These are phyloP conservation scores for Polysphondylium violaceum DNA, from an alignment of 78 protist species.

Conservation along the genomic window DNA sequence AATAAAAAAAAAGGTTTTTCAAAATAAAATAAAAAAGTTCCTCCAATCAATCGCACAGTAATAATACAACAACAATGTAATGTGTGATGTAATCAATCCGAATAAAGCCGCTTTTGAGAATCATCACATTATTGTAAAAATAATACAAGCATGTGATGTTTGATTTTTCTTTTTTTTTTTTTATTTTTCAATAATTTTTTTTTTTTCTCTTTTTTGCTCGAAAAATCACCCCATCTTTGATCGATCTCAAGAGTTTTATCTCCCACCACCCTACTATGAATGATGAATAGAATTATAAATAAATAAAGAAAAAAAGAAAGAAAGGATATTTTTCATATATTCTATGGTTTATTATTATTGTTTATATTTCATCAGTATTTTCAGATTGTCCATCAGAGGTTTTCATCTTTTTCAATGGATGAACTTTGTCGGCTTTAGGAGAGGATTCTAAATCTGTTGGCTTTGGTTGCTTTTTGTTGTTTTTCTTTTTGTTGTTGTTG, in stretches of 20 bases:
- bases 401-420: slow-evolving; percentile 3
- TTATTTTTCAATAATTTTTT: no score
- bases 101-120: background rate
- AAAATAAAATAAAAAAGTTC: no score
- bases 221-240: no score
- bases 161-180: no score
- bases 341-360: background rate
- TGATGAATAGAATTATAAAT: background rate
- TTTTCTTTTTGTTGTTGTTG: slow-evolving; percentile 18
- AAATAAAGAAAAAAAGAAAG: background rate
- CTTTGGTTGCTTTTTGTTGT: background rate
- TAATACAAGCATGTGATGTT: no score
- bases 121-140: background rate
- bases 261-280: no score
- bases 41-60: background rate
- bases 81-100: background rate
- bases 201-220: no score
- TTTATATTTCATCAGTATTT: background rate
- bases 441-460: background rate
- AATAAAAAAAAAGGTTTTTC: no score
- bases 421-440: background rate
- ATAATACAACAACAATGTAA: slow-evolving; percentile 11
- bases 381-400: slow-evolving; percentile 2
- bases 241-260: no score
- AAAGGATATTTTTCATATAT: background rate